phyloP scores from a whole-genome alignment of 208 protist species.

The Blechomonas ayalai region DNA sequence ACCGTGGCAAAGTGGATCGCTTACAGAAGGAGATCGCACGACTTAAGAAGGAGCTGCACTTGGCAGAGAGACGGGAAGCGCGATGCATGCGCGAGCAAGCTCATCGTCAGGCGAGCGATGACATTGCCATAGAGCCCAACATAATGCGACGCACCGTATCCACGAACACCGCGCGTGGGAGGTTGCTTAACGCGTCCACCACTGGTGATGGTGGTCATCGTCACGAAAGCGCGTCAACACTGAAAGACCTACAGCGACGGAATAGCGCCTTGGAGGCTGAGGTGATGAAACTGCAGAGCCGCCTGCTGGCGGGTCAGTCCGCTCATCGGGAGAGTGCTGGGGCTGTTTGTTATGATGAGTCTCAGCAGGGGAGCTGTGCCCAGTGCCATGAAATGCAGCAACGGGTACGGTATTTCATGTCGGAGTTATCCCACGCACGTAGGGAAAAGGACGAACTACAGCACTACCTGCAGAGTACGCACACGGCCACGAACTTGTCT shows the following conservation, averaged over 20 bases:
- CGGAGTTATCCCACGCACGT: constrained; percentile 17
- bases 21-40: constrained; percentile 4
- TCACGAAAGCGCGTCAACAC: too few species aligned
- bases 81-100: constrained; percentile 10
- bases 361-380: too few species aligned
- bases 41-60: constrained; percentile 5
- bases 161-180: too few species aligned
- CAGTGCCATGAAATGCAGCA: constrained; percentile 10
- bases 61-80: constrained; percentile 3
- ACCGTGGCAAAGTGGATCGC: neutral
- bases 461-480: too few species aligned
- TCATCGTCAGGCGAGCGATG: neutral
- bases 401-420: constrained; percentile 14
- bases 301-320: too few species aligned
- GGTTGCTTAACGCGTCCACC: neutral
- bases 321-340: too few species aligned
- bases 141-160: too few species aligned
- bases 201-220: too few species aligned
- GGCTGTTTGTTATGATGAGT: too few species aligned
- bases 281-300: constrained; percentile 5
- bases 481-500: neutral
- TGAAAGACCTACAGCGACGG: constrained; percentile 47
- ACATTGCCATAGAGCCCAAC: too few species aligned
- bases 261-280: constrained; percentile 35
- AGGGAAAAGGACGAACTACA: constrained; percentile 36